Evolutionary conservation across 306 rosid species (phyloP).

Genomic region (Trifolium subterraneum): DNA sequence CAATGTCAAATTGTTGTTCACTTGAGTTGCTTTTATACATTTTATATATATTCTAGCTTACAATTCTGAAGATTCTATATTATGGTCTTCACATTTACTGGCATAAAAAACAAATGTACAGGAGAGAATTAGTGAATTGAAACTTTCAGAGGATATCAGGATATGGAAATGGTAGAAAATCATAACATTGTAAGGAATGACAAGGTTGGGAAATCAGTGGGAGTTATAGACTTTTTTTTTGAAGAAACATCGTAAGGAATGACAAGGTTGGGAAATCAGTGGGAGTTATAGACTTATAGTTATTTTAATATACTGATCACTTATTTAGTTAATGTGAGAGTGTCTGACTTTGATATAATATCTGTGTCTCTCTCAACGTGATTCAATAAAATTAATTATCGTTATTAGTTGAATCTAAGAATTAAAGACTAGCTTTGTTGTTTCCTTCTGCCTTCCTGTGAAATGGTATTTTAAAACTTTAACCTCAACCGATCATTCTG

Average conservation of each 20-base stretch:
- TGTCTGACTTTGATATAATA: conserved; percentile 13
- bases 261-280: too few relatives aligned
- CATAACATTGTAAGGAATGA: conserved; percentile 10
- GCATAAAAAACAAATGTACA: conserved; percentile 3
- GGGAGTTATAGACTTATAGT: background rate
- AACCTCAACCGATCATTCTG: background rate
- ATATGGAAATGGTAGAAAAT: conserved; percentile 28
- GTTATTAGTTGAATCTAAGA: too few relatives aligned
- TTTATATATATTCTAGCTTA: background rate
- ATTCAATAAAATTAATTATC: too few relatives aligned
- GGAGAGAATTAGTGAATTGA: conserved; percentile 4
- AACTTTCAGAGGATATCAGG: conserved; percentile 21
- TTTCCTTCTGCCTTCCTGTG: conserved; percentile 25
- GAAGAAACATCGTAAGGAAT: too few relatives aligned
- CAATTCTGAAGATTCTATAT: conserved; percentile 1
- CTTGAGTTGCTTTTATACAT: conserved; percentile 20
- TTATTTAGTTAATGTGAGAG: conserved; percentile 1
- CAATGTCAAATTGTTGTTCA: conserved; percentile 1
- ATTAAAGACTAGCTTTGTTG: too few relatives aligned
- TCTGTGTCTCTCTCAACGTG: conserved; percentile 17
- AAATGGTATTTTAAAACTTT: conserved; percentile 11
- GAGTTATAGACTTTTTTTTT: too few relatives aligned
- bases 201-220: background rate
- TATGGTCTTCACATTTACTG: background rate
- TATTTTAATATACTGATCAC: background rate